phyloP scores from a whole-genome alignment of 192 early-diverging fungal species.

The Coemansia sp. region DNA sequence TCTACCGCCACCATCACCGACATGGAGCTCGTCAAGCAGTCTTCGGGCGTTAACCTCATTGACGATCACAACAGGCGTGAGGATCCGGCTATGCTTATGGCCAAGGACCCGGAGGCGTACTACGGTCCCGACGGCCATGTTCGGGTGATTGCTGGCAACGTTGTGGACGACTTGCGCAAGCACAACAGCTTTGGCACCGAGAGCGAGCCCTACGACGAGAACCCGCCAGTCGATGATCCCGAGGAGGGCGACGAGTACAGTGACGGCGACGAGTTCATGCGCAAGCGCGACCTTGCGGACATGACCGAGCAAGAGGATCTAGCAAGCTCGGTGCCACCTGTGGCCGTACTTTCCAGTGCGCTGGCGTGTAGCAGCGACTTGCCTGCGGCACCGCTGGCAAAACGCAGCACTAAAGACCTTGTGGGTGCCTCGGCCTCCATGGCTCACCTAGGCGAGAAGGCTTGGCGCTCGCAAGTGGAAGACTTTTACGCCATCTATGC shows the following conservation, averaged over 20 bases:
- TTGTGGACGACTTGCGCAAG: constrained; percentile 46
- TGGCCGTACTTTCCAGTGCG: background rate
- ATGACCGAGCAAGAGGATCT: background rate
- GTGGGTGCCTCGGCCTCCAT: constrained; percentile 30
- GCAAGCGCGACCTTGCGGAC: constrained; percentile 35
- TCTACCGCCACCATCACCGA: constrained; percentile 26
- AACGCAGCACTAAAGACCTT: constrained; percentile 16
- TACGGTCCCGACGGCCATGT: constrained; percentile 43
- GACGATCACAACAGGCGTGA: constrained; percentile 49
- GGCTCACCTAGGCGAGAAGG: constrained; percentile 27
- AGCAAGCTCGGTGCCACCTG: constrained; percentile 21
- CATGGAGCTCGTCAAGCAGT: constrained; percentile 48
- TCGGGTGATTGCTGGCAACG: constrained; percentile 39
- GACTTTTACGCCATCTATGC: constrained; percentile 41
- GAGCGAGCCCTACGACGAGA: constrained; percentile 46
- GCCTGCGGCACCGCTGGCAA: background rate
- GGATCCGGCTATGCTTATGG: constrained; percentile 50
- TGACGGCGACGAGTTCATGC: constrained; percentile 48
- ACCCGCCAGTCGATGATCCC: constrained; percentile 44
- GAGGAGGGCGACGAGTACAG: constrained; percentile 48
- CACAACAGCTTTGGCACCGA: constrained; percentile 33
- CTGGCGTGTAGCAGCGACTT: background rate
- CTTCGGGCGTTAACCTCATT: constrained; percentile 43
- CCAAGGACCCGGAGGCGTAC: constrained; percentile 41
- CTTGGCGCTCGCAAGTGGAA: constrained; percentile 41